Evolutionary conservation across 1,284 basidiomycete genomes (phyloP).

Genomic region (Ganoderma meredithae): DNA sequence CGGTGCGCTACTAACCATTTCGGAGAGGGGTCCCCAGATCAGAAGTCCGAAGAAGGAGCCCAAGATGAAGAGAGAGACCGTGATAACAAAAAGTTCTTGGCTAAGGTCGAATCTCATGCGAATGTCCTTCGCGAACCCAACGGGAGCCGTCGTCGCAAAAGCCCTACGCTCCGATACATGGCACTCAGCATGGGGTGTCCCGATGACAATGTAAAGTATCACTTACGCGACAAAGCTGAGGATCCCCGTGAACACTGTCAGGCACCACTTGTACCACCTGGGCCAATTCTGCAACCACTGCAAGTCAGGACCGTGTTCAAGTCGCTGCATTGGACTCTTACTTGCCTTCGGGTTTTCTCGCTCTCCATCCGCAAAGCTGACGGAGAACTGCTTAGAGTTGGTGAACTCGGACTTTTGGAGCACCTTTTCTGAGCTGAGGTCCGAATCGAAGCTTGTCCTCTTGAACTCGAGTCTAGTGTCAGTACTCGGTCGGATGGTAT

Average conservation of each 20-base stretch:
- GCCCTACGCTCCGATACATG: conserved; percentile 45
- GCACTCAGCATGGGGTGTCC: conserved; percentile 54
- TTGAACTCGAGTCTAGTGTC: conserved; percentile 7
- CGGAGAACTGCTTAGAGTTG: background rate
- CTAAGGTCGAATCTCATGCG: conserved; percentile 61
- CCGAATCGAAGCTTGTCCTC: background rate
- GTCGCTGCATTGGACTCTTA: background rate
- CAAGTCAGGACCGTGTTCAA: background rate
- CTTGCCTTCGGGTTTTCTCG: conserved; percentile 16
- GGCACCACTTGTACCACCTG: conserved; percentile 46
- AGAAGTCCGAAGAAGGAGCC: conserved; percentile 63
- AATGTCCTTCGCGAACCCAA: conserved; percentile 56
- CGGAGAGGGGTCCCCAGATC: conserved; percentile 58
- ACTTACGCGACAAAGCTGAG: conserved; percentile 73
- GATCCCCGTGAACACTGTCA: conserved; percentile 66
- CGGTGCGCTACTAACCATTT: conserved; percentile 37
- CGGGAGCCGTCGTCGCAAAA: conserved; percentile 68
- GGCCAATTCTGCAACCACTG: conserved; percentile 48
- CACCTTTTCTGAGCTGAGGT: background rate
- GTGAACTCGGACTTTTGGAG: background rate
- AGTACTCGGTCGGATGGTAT: background rate
- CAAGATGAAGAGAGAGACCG: conserved; percentile 61
- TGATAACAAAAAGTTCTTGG: conserved; percentile 57
- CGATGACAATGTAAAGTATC: conserved; percentile 64
- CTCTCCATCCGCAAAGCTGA: conserved; percentile 8